phyloP scores from a whole-genome alignment of 805 yeast genomes.

The Monosporozyma servazzii region DNA sequence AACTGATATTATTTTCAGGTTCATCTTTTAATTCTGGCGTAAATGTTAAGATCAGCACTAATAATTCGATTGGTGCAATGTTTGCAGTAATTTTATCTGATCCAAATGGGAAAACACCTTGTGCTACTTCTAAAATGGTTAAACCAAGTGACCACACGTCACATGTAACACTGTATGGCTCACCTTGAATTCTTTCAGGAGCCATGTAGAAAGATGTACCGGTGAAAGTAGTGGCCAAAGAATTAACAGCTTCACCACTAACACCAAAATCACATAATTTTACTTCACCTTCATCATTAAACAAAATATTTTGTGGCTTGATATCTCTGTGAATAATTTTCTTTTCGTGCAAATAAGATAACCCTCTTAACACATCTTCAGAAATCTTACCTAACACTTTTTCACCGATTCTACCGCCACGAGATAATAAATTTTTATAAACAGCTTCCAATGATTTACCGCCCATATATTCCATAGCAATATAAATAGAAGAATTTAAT shows the following conservation, averaged over 20 bases:
- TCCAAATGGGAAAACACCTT: constrained; percentile 79
- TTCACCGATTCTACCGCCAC: constrained; percentile 86
- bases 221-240: constrained; percentile 91
- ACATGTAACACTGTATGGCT: constrained; percentile 87
- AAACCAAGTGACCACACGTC: constrained; percentile 96
- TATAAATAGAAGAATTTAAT: constrained; percentile 70
- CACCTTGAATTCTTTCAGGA: constrained; percentile 93
- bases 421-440: constrained; percentile 61
- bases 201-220: constrained; percentile 99
- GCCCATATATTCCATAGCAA: constrained; percentile 96
- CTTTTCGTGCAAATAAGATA: constrained; percentile 80
- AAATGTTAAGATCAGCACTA: constrained; percentile 71
- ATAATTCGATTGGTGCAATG: constrained; percentile 77
- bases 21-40: constrained; percentile 75
- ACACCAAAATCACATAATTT: constrained; percentile 97
- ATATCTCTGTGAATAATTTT: constrained; percentile 91
- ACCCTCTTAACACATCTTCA: constrained; percentile 72
- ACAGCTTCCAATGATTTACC: constrained; percentile 86
- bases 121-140: constrained; percentile 86
- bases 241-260: constrained; percentile 91
- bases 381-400: constrained; percentile 87
- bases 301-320: constrained; percentile 85
- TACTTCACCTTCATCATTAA: constrained; percentile 70
- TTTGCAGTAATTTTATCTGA: constrained; percentile 35
- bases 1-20: constrained; percentile 60